Percentiles rank a stretch among this genome's conserved stretches.
These are phyloP conservation scores for Suillus paluster DNA, from an alignment of 768 basidiomycete species.

Conservation along the genomic window DNA sequence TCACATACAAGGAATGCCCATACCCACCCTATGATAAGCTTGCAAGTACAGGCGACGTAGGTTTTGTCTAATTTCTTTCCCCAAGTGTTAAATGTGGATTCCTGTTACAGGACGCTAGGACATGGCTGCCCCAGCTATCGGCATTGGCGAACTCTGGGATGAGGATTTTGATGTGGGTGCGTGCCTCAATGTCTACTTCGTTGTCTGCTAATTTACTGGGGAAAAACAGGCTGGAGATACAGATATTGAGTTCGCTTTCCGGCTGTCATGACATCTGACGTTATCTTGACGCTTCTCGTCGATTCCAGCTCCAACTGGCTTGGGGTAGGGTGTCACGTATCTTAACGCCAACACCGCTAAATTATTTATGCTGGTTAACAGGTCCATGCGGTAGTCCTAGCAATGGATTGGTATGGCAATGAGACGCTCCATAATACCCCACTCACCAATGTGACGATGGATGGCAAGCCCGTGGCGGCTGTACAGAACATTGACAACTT, in stretches of 20 bases:
- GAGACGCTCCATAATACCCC: conserved; percentile 42
- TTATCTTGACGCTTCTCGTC: conserved; percentile 8
- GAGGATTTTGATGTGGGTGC: conserved; percentile 46
- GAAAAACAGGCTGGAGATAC: conserved; percentile 29
- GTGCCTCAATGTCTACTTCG: not conserved
- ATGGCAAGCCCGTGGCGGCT: conserved; percentile 55
- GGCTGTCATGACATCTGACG: not conserved
- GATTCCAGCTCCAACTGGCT: conserved; percentile 24
- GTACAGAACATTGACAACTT: conserved; percentile 70
- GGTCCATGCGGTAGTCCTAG: conserved; percentile 41
- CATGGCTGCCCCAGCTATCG: conserved; percentile 41
- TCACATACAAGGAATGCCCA: conserved; percentile 53
- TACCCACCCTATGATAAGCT: conserved; percentile 48
- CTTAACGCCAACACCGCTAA: not conserved
- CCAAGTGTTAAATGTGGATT: conserved; percentile 5
- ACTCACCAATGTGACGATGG: conserved; percentile 61
- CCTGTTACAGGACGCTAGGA: conserved; percentile 36
- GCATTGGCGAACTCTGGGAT: conserved; percentile 40
- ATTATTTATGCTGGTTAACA: conserved; percentile 13
- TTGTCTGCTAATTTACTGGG: not conserved
- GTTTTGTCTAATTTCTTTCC: conserved; percentile 19
- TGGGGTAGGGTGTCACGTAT: conserved; percentile 35
- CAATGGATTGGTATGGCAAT: conserved; percentile 53
- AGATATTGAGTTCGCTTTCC: conserved; percentile 28
- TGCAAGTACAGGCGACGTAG: conserved; percentile 58